A percentile compares a stretch with the other conserved stretches of the same genome.
Conservation (phyloP, 257 asterid species). For the Thymus quinquecostatus region DNA sequence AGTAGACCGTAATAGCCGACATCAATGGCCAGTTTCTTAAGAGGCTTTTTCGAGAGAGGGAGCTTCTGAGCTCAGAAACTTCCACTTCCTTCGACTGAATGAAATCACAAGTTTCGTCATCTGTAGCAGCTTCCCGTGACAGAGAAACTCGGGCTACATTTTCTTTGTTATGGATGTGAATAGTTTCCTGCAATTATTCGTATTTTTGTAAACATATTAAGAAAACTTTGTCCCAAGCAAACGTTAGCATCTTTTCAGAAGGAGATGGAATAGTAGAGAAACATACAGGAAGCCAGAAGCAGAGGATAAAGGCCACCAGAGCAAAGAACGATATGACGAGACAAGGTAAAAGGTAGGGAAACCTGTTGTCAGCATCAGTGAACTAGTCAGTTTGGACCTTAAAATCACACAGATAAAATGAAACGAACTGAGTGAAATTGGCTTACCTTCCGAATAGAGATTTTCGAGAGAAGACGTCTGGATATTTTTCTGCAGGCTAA, state of each 20-base stretch:
- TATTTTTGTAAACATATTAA: not conserved
- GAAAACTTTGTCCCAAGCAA: not conserved
- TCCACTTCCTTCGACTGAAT: slow-evolving; percentile 20
- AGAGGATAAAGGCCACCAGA: slow-evolving; percentile 53
- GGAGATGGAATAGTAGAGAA: slow-evolving; percentile 17
- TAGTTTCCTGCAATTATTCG: slow-evolving; percentile 67
- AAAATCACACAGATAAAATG: not conserved
- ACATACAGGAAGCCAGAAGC: slow-evolving; percentile 79
- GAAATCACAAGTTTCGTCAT: slow-evolving; percentile 36
- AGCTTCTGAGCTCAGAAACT: slow-evolving; percentile 32
- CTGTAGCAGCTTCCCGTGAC: slow-evolving; percentile 32
- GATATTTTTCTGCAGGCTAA: slow-evolving; percentile 92
- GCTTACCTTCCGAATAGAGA: slow-evolving; percentile 77
- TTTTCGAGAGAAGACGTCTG: slow-evolving; percentile 55
- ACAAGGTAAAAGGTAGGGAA: slow-evolving; percentile 88
- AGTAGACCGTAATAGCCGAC: slow-evolving; percentile 74
- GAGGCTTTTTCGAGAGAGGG: slow-evolving; percentile 42
- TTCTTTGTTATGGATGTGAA: slow-evolving; percentile 57
- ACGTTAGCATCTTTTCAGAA: not conserved
- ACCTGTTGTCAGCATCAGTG: slow-evolving; percentile 47
- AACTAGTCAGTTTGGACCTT: not conserved
- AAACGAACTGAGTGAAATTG: slow-evolving; percentile 2
- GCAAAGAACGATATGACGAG: slow-evolving; percentile 67
- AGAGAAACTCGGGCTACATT: slow-evolving; percentile 22
- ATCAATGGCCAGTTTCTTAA: slow-evolving; percentile 72